These are phyloP conservation scores for Sinapis alba DNA, from an alignment of 441 rosid genomes.

Conservation along the genomic window DNA sequence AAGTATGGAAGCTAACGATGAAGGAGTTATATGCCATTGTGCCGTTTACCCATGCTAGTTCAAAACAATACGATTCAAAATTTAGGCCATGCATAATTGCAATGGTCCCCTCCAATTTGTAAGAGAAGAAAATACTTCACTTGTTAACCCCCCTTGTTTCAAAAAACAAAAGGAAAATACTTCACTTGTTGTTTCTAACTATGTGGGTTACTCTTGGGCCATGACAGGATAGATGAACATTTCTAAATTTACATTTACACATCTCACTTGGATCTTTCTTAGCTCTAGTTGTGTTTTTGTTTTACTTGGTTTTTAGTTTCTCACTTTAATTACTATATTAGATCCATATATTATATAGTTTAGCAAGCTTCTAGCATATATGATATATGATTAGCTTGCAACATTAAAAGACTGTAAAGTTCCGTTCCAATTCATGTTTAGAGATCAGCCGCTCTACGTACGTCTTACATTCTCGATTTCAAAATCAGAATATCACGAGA, in stretches of 20 bases:
- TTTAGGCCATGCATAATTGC: constrained; percentile 4
- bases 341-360: not conserved
- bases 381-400: not conserved
- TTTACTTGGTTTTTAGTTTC: not conserved
- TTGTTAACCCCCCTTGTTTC: not conserved
- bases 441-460: not conserved
- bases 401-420: not conserved
- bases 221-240: constrained; percentile 5
- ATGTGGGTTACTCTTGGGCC: constrained; percentile 21
- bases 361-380: not conserved
- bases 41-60: constrained; percentile 22
- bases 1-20: constrained; percentile 4
- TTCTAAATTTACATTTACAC: constrained; percentile 1
- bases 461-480: not conserved
- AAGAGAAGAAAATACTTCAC: constrained; percentile 10
- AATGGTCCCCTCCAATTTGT: constrained; percentile 36
- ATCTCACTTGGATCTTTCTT: constrained; percentile 5
- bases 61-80: not conserved
- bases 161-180: not conserved
- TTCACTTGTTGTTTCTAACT: constrained; percentile 31
- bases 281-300: not conserved
- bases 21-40: constrained; percentile 12
- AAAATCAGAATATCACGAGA: not conserved
- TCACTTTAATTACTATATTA: not conserved
- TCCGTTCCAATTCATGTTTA: not conserved